These are phyloP conservation scores for Candida namnaoensis DNA, from an alignment of 805 yeast genomes.

Conservation along the genomic window DNA sequence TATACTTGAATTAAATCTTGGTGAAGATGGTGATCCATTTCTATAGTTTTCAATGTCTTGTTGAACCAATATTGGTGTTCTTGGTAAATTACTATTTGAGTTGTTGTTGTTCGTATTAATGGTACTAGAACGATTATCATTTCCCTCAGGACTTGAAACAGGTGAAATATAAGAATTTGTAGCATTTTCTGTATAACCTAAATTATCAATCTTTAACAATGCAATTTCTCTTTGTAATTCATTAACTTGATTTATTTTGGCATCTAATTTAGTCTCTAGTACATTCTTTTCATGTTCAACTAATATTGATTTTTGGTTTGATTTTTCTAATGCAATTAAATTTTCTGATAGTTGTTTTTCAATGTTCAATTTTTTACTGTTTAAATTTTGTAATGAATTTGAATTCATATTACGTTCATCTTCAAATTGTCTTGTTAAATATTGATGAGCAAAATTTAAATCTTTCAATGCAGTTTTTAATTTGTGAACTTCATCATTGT, in stretches of 20 bases:
- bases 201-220: slow-evolving; percentile 21
- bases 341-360: slow-evolving; percentile 41
- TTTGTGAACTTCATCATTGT: slow-evolving; percentile 10
- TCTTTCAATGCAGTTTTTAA: slow-evolving; percentile 58
- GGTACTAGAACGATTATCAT: no score
- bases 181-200: slow-evolving; percentile 7
- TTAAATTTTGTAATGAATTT: slow-evolving; percentile 42
- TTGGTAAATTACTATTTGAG: slow-evolving; percentile 18
- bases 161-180: neutral
- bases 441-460: slow-evolving; percentile 63
- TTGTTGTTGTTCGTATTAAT: slow-evolving; percentile 8
- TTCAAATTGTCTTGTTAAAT: slow-evolving; percentile 58
- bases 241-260: slow-evolving; percentile 31
- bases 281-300: slow-evolving; percentile 27
- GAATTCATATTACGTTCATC: slow-evolving; percentile 51
- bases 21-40: slow-evolving; percentile 10
- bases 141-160: slow-evolving; percentile 5
- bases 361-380: slow-evolving; percentile 38
- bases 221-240: slow-evolving; percentile 37
- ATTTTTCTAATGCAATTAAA: slow-evolving; percentile 25
- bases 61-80: slow-evolving; percentile 14
- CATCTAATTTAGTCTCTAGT: slow-evolving; percentile 18
- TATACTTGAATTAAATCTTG: slow-evolving; percentile 28
- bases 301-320: slow-evolving; percentile 25
- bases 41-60: slow-evolving; percentile 6